A percentile compares a stretch with the other conserved stretches of the same genome.
Evolutionary conservation across 768 basidiomycete species (phyloP).

Genomic region (Cytidiella melzeri): DNA sequence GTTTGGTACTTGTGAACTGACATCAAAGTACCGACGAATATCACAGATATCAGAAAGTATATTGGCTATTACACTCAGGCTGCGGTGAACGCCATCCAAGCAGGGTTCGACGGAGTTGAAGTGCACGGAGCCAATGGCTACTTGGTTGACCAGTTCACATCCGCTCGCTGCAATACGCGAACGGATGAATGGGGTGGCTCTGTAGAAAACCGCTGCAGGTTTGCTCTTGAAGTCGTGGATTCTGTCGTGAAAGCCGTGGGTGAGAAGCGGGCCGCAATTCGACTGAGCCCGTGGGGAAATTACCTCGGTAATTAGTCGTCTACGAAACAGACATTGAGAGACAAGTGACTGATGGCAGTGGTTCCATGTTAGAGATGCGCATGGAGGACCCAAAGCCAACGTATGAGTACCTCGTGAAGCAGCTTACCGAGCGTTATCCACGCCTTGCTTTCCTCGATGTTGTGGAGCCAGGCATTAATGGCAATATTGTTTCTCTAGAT

Average conservation of each 20-base stretch:
- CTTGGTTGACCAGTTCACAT: slow-evolving; percentile 37
- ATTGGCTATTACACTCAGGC: slow-evolving; percentile 22
- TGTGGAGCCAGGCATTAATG: slow-evolving; percentile 22
- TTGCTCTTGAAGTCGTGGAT: slow-evolving; percentile 38
- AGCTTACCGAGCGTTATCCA: slow-evolving; percentile 35
- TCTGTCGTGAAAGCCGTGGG: slow-evolving; percentile 37
- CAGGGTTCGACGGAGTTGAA: slow-evolving; percentile 46
- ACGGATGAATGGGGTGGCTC: slow-evolving; percentile 46
- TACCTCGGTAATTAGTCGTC: slow-evolving; percentile 26
- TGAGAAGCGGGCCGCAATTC: slow-evolving; percentile 33
- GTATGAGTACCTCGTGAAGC: slow-evolving; percentile 42
- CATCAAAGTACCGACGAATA: neutral
- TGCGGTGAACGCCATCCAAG: slow-evolving; percentile 26
- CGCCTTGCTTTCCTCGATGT: slow-evolving; percentile 35
- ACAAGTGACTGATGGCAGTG: no score
- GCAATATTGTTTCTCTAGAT: slow-evolving; percentile 4
- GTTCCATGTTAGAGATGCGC: slow-evolving; percentile 30
- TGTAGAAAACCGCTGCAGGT: slow-evolving; percentile 40
- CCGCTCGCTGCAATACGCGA: slow-evolving; percentile 32
- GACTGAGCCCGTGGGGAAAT: slow-evolving; percentile 29
- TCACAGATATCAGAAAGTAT: slow-evolving; percentile 30
- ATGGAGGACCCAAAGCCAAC: slow-evolving; percentile 51
- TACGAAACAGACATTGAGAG: slow-evolving; percentile 15
- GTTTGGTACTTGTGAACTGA: neutral
- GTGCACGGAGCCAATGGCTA: slow-evolving; percentile 28